These are phyloP conservation scores for Lachnellula hyalina DNA, from an alignment of 2,329 filamentous ascomycete species.

Conservation along the genomic window DNA sequence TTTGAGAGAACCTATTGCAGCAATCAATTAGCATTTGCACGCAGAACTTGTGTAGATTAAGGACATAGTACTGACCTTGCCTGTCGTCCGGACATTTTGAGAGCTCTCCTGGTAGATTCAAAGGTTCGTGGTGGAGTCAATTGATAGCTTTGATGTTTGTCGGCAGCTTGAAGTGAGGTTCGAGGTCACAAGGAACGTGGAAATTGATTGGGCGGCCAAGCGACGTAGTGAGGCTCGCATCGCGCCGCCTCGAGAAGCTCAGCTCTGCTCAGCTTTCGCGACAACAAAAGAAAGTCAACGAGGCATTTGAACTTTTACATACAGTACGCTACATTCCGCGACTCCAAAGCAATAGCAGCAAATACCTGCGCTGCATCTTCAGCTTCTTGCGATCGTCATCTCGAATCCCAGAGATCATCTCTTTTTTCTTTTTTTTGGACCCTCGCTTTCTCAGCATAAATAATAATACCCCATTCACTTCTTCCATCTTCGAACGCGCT, in stretches of 20 bases:
- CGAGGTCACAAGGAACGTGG: slow-evolving; percentile 17
- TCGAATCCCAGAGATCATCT: neutral
- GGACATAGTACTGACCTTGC: slow-evolving; percentile 20
- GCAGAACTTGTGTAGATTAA: neutral
- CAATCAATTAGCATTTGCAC: slow-evolving; percentile 25
- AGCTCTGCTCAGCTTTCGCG: slow-evolving; percentile 8
- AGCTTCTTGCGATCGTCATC: neutral
- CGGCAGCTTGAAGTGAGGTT: slow-evolving; percentile 24
- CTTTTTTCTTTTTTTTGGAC: neutral
- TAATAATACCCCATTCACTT: too few species aligned
- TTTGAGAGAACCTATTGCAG: slow-evolving; percentile 78
- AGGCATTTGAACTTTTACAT: neutral
- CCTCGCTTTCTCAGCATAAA: neutral
- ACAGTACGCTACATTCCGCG: neutral
- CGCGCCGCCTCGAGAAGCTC: slow-evolving; percentile 10
- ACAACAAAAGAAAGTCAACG: slow-evolving; percentile 4
- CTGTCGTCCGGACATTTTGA: slow-evolving; percentile 29
- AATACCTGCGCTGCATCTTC: neutral
- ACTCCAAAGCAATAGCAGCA: neutral
- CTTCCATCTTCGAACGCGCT: neutral
- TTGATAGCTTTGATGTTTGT: slow-evolving; percentile 26
- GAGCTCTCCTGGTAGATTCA: slow-evolving; percentile 9
- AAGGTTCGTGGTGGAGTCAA: slow-evolving; percentile 30
- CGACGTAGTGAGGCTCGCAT: slow-evolving; percentile 5
- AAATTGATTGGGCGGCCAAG: slow-evolving; percentile 22